Evolutionary conservation across 805 yeast genomes (phyloP), one percentile per base, ranked within the genome.

Genomic region (Lachancea meyersii): DNA sequence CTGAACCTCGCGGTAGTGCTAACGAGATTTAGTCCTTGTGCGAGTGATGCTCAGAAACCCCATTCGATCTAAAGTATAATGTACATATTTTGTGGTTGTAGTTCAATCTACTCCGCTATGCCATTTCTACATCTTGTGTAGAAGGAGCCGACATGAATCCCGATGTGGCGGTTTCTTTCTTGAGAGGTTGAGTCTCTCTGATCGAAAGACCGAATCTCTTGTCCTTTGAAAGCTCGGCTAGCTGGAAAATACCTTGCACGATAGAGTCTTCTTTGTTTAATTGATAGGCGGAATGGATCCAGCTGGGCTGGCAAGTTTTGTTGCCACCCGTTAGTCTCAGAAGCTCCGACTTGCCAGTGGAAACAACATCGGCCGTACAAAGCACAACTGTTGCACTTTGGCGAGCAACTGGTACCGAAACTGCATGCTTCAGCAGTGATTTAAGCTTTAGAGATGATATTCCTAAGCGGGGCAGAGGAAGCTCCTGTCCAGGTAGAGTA

Each of bases 321-420:
- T 70, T 62, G 37, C 95, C 95, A 36, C 97, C 97, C 21, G 91
- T 77, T 49, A 91, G 72, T 60, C 95, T 76, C 44, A 89, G 63
- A 14, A 84, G 68, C 61, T 85, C 93, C 34, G 70, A 69, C 45
- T 55, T 65, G 38, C 68, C 68, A 45, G 63, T 56, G 31, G 61
- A 55, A 46, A 68, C 61, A n/a, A 63, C 57, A 40, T 67, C 69
- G 20, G 65, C 63, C 31, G 68, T 69, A 39, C 77, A 67, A 42
- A 87, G 67, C 24, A 82, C 72, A 38, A 93, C 77, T 4, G 97
- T 88, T 34, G 85, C 69, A 48, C 80, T 72, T 64, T 85, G 94
- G 61, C 96, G 80, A 11, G 91, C 87, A 28, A 80, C 84, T 14
- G 76, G 73, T 20, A 81, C 64, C 16, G 72, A 56, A 9, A 71